These are phyloP conservation scores for Grigorovia transvaalensis DNA, from an alignment of 805 yeast genomes.

Conservation along the genomic window DNA sequence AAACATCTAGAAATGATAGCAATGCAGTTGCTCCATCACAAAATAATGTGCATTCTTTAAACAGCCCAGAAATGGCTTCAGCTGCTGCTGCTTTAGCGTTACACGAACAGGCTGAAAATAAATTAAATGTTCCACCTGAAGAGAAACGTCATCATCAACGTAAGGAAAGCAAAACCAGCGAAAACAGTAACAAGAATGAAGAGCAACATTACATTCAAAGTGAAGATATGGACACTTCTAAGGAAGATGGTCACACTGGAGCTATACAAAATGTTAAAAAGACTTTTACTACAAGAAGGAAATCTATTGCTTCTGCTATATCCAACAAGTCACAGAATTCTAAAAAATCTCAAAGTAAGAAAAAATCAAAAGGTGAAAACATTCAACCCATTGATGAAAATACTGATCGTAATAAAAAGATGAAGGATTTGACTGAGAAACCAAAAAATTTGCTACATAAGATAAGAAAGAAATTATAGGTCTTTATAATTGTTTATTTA, in stretches of 20 bases:
- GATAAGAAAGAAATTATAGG: constrained; percentile 1
- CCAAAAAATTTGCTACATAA: background rate
- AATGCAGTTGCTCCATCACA: background rate
- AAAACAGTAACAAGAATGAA: background rate
- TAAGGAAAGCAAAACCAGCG: background rate
- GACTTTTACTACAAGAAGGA: constrained; percentile 2
- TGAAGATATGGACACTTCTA: background rate
- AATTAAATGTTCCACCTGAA: background rate
- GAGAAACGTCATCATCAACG: background rate
- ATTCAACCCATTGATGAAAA: background rate
- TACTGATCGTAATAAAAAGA: background rate
- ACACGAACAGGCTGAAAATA: background rate
- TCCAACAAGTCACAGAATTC: background rate
- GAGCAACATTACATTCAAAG: background rate
- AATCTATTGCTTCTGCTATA: constrained; percentile 1
- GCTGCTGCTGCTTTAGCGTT: background rate
- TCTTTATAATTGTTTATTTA: background rate
- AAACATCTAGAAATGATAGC: background rate
- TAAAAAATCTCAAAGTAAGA: background rate
- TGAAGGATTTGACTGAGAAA: background rate
- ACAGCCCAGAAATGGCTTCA: background rate
- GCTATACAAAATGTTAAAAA: background rate
- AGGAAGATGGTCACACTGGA: background rate
- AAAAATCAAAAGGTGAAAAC: background rate
- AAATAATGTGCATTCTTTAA: background rate